Conservation (phyloP, 169 alveolate genomes). For the Plasmodium ovale region DNA sequence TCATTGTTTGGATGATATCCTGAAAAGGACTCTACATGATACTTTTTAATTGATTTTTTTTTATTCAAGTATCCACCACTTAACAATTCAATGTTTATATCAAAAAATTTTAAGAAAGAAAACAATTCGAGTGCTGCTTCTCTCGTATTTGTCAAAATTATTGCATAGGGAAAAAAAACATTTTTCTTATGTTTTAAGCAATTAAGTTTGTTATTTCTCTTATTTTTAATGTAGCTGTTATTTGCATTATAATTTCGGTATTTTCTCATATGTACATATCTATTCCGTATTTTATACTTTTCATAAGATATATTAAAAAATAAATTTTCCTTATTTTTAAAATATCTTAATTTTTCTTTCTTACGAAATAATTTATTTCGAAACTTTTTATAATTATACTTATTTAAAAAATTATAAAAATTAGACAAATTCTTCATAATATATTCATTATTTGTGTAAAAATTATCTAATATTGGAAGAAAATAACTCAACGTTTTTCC, state of each 20-base stretch:
- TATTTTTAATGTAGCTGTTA: conserved; percentile 55
- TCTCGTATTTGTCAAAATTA: conserved; percentile 72
- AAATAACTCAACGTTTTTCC: conserved; percentile 75
- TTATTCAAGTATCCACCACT: conserved; percentile 69
- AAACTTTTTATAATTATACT: conserved; percentile 73
- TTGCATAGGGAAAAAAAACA: conserved; percentile 62
- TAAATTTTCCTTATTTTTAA: conserved; percentile 44
- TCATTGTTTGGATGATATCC: neutral
- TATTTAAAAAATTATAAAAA: conserved; percentile 66
- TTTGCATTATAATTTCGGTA: conserved; percentile 44
- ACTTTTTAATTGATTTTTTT: conserved; percentile 57
- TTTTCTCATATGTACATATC: conserved; percentile 44
- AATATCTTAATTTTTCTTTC: conserved; percentile 54
- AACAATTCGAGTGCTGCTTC: conserved; percentile 75
- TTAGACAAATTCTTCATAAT: conserved; percentile 50
- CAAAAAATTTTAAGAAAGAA: conserved; percentile 67
- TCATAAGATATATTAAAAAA: conserved; percentile 73
- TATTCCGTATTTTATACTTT: conserved; percentile 46
- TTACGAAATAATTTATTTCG: conserved; percentile 66
- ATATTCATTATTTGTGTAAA: conserved; percentile 49
- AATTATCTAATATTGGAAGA: conserved; percentile 63
- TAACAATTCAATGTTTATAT: conserved; percentile 62
- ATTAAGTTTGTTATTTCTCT: conserved; percentile 57
- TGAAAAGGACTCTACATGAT: conserved; percentile 16
- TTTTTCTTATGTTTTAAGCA: conserved; percentile 73